Evolutionary conservation across 176 grass and related monocot species (phyloP).

Genomic region (Tillandsia fasciculata): DNA sequence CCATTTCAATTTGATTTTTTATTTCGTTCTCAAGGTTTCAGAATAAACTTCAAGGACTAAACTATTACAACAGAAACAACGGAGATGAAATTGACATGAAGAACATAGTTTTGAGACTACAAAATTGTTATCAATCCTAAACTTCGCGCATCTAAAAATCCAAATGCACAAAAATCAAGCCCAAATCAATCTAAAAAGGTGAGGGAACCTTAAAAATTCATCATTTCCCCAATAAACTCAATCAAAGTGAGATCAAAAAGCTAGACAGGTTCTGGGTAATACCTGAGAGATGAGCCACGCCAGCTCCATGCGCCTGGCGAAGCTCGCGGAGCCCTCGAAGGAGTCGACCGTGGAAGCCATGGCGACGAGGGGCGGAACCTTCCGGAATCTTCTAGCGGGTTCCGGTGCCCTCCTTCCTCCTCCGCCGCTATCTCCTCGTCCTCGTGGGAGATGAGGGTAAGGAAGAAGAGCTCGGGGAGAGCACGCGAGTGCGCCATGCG

Average conservation of each 20-base stretch:
- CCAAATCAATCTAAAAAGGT: not conserved
- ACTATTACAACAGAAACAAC: too few species aligned
- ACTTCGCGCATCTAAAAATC: not conserved
- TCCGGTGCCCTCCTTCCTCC: not conserved
- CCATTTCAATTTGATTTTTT: too few species aligned
- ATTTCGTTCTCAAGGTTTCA: too few species aligned
- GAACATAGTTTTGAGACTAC: too few species aligned
- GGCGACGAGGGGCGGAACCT: slow-evolving; percentile 13
- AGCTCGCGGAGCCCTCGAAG: slow-evolving; percentile 48
- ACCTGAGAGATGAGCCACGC: slow-evolving; percentile 96
- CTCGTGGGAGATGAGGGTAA: slow-evolving; percentile 1
- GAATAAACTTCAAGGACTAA: too few species aligned
- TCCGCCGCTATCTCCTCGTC: not conserved
- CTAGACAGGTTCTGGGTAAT: not conserved
- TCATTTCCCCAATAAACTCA: not conserved
- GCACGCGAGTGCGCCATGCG: slow-evolving; percentile 23
- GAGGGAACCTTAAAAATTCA: slow-evolving; percentile 10
- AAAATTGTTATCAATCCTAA: too few species aligned
- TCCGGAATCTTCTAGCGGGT: slow-evolving; percentile 11
- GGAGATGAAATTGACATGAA: too few species aligned
- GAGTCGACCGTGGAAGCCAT: slow-evolving; percentile 61
- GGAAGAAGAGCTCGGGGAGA: slow-evolving; percentile 2
- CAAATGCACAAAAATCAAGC: not conserved
- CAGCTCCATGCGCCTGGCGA: slow-evolving; percentile 66
- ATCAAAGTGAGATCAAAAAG: slow-evolving; percentile 1